Percentiles rank a stretch among this genome's conserved stretches.
Conservation (phyloP, 1,284 basidiomycete species). For the Microbotryum saponariae region DNA sequence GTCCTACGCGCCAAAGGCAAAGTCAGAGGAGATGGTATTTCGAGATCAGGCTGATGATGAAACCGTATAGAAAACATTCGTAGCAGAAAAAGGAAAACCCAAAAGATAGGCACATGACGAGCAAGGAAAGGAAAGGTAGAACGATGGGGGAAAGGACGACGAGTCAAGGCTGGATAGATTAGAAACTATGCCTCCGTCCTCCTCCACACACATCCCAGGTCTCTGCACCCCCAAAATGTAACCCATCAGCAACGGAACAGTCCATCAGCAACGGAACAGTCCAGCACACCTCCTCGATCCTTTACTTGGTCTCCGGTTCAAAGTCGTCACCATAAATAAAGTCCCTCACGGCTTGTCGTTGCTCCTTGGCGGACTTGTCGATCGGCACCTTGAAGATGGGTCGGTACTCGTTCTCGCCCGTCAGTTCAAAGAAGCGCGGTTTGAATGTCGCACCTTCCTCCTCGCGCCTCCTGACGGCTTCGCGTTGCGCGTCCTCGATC, state of each 20-base stretch:
- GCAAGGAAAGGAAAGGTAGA: background rate
- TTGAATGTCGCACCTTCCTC: conserved; percentile 59
- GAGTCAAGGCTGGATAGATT: background rate
- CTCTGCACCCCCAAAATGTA: background rate
- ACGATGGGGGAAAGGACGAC: background rate
- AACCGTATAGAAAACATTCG: no score
- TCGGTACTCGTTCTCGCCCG: conserved; percentile 57
- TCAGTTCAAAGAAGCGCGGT: conserved; percentile 72
- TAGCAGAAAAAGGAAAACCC: no score
- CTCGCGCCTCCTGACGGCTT: conserved; percentile 67
- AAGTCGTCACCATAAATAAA: conserved; percentile 48
- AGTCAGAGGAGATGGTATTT: no score
- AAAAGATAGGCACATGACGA: background rate
- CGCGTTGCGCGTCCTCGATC: conserved; percentile 90
- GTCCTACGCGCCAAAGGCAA: no score
- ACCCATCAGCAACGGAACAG: background rate
- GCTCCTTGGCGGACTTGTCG: conserved; percentile 57
- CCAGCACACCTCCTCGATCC: background rate
- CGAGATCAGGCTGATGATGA: no score
- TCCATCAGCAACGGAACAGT: background rate
- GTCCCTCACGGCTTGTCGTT: conserved; percentile 54
- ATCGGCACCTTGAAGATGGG: conserved; percentile 55
- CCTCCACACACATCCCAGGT: background rate
- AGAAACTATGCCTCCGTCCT: no score
- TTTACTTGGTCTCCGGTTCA: conserved; percentile 11